Conservation (phyloP, 768 basidiomycete species). For the Lyophyllum semitale region DNA sequence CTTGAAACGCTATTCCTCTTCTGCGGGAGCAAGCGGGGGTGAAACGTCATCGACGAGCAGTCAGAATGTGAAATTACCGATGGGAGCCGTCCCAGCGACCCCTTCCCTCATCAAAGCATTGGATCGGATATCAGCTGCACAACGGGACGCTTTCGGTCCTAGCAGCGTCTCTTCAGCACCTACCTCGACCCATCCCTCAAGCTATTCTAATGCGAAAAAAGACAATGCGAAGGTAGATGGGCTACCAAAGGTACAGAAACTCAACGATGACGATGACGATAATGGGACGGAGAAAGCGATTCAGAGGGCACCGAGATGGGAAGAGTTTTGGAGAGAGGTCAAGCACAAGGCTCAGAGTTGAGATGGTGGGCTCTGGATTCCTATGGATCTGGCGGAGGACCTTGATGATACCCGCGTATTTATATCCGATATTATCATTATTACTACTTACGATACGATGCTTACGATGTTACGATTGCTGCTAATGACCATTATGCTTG, state of each 20-base stretch:
- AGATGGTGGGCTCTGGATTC: not conserved
- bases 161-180: not conserved
- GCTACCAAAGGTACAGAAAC: constrained; percentile 11
- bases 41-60: constrained; percentile 7
- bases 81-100: constrained; percentile 55
- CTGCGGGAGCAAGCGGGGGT: constrained; percentile 1
- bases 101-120: constrained; percentile 66
- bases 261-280: constrained; percentile 9
- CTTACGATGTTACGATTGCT: not conserved
- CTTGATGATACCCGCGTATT: not conserved
- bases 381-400: not conserved
- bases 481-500: not conserved
- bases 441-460: constrained; percentile 1
- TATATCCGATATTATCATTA: constrained; percentile 13
- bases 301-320: constrained; percentile 33
- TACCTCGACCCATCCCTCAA: not conserved
- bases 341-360: constrained; percentile 29
- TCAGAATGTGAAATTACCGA: constrained; percentile 2
- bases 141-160: constrained; percentile 47
- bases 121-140: constrained; percentile 59
- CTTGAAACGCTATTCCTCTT: constrained; percentile 39
- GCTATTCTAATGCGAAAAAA: not conserved
- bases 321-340: constrained; percentile 48
- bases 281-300: constrained; percentile 12
- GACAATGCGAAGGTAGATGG: constrained; percentile 8